Conservation (phyloP, 768 basidiomycete genomes). For the Coprinopsis sp. region DNA sequence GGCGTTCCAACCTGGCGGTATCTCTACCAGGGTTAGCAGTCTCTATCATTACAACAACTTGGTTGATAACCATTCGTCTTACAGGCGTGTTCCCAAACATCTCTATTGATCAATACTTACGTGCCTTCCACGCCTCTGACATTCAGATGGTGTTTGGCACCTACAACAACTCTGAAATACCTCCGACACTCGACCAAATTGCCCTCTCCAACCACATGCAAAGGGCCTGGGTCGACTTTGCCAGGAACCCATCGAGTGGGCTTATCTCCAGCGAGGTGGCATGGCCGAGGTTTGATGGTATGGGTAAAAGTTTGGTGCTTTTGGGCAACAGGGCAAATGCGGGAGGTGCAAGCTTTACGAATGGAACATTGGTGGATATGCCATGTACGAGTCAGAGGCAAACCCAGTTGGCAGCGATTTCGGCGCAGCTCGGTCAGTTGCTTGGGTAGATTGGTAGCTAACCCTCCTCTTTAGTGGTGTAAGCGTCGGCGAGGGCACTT, state of each 20-base stretch:
- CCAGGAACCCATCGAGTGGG: constrained; percentile 32
- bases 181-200: constrained; percentile 21
- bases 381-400: too few relatives aligned
- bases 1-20: constrained; percentile 26
- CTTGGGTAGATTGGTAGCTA: too few relatives aligned
- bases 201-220: constrained; percentile 32
- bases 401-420: too few relatives aligned
- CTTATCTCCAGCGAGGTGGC: constrained; percentile 17
- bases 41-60: background rate
- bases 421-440: too few relatives aligned
- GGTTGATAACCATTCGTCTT: background rate
- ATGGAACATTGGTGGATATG: too few relatives aligned
- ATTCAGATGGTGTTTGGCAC: constrained; percentile 38
- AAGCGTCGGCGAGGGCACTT: too few relatives aligned
- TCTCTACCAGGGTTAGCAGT: constrained; percentile 25
- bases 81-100: constrained; percentile 35
- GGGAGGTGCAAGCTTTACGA: constrained; percentile 10
- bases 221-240: constrained; percentile 38
- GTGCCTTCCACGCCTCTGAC: constrained; percentile 35
- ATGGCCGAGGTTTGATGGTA: constrained; percentile 20
- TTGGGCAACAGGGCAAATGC: constrained; percentile 20
- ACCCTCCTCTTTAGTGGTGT: too few relatives aligned
- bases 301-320: constrained; percentile 14
- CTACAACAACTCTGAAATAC: constrained; percentile 18
- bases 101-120: constrained; percentile 27